Percentiles rank a stretch among this genome's conserved stretches.
Conservation (phyloP, 1,284 basidiomycete species). For the Cerioporus squamosus region DNA sequence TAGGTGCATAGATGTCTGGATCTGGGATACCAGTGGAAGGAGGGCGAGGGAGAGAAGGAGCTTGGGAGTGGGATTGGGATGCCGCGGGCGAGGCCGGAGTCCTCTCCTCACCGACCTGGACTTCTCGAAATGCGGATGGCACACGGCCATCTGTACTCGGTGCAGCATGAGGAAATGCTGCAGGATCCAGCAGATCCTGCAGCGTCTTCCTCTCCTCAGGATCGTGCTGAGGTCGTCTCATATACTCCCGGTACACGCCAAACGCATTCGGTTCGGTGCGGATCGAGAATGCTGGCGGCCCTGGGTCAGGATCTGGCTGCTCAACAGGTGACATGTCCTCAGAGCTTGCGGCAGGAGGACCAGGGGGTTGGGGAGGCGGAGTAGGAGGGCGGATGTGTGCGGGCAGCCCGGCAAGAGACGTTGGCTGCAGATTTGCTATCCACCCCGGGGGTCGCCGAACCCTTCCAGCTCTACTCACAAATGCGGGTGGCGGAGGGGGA, state of each 20-base stretch:
- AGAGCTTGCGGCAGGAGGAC: background rate
- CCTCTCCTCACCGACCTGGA: too few relatives aligned
- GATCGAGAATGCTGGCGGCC: too few relatives aligned
- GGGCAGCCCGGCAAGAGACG: background rate
- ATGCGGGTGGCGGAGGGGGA: too few relatives aligned
- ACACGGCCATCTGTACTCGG: background rate
- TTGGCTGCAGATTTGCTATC: background rate
- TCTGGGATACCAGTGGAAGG: too few relatives aligned
- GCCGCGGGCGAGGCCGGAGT: too few relatives aligned
- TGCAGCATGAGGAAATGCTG: background rate
- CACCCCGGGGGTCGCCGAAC: background rate
- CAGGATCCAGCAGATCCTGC: background rate
- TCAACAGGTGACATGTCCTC: too few relatives aligned
- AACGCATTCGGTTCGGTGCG: background rate
- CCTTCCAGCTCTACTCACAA: background rate
- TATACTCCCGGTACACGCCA: slow-evolving; percentile 7
- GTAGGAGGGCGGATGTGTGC: background rate
- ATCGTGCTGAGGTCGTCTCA: background rate
- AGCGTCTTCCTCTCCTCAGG: background rate
- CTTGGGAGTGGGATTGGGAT: too few relatives aligned
- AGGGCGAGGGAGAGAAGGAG: too few relatives aligned
- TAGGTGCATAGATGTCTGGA: too few relatives aligned
- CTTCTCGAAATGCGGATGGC: too few relatives aligned
- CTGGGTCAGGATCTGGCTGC: background rate
- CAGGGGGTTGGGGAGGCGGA: background rate